Base-by-base conservation (phyloP, 1,139 yeast genomes). In the Diutina pseudorugosa region DNA sequence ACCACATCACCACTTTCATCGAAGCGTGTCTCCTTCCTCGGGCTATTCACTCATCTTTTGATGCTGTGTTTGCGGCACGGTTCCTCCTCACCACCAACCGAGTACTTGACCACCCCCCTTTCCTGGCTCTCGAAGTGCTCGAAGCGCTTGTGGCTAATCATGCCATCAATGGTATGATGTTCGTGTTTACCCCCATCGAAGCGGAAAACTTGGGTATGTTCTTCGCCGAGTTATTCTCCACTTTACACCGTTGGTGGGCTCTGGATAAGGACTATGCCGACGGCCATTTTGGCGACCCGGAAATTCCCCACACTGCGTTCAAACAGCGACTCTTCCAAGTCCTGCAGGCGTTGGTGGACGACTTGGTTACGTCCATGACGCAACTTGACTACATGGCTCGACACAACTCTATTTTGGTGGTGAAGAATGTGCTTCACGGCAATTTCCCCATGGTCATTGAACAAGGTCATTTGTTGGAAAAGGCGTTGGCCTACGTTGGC, bases 201-300 rank as follows among this genome's bases (percentile, higher is more conserved):
- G 83, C 95, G 0, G 96, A 90, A 61, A 86, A 87, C 62, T 64
- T 89, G 48, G 96, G 96, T 1, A 66, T 88, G 23, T 90, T 91
- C 59, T 77, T 82, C 59, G 74, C 81, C 14, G 82, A 79, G 47
- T 57, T 68, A 66, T 18, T 69, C 84, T 51, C 40, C 68, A 71
- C 48, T 57, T 61, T 14, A 77, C 85, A 81, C 67, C 68, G 1
- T 60, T 67, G 23, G 63, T 62, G 25, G 61, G 60, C 4, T 52
- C 33, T 0, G 67, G 63, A 52, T 53, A 57, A 4, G 53, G 56
- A n/a, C 33, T 51, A 14, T 45, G 25, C 19, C 11, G 48, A 41
- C 41, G 52, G 41, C 52, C 53, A 27, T 27, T 14, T 16, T 19
- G 4, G 18, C 41, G 33, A 14, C 25, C 44, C 33, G 25, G 27